Evolutionary conservation across 441 rosid species (phyloP), one percentile per base, ranked within the genome.

Genomic region (Viola pubescens): DNA sequence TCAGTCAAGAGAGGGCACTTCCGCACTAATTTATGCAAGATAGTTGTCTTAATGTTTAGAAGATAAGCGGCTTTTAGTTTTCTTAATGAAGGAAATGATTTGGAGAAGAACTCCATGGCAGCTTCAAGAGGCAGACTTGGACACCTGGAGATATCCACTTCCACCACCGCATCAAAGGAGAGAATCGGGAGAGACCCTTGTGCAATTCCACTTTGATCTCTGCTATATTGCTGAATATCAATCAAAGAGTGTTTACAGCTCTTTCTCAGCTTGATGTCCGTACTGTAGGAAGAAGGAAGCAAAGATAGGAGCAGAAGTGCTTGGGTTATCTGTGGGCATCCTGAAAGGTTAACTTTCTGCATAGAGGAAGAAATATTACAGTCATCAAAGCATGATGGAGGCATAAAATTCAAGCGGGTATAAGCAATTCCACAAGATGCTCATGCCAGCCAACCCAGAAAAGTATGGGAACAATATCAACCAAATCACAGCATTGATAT

Each of bases 111-210:
- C 66, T 82, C 85, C 60, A 87, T 51, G 3, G 82, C 74, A 56
- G 62, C 67, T 62, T 66, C 73, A 73, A 82, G 78, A 70, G 76
- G 73, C 65, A 90, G 81, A 64, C 75, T 75, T 53, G 59, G 76
- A 67, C 95, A 87, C 66, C 84, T 88, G 37, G 88, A 87, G 48
- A 90, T 80, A 75, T 87, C 81, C 64, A 85, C 79, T 74, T 78
- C 83, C 64, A 73, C 70, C 51, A 87, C 81, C 13, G 73, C 76
- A 70, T 75, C 78, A 67, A 82, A 87, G 58, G 78, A 68, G 48
- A 74, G 67, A 47, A 58, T 51, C 55, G 85, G 89, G 44, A 54
- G 62, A 62, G 66, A 56, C 37, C 42, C 59, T 58, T 44, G 48
- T 52, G 72, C 68, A 45, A 65, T 52, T 55, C 65, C 64, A 61